Conservation (phyloP, 257 asterid genomes). For the Scutellaria barbata region DNA sequence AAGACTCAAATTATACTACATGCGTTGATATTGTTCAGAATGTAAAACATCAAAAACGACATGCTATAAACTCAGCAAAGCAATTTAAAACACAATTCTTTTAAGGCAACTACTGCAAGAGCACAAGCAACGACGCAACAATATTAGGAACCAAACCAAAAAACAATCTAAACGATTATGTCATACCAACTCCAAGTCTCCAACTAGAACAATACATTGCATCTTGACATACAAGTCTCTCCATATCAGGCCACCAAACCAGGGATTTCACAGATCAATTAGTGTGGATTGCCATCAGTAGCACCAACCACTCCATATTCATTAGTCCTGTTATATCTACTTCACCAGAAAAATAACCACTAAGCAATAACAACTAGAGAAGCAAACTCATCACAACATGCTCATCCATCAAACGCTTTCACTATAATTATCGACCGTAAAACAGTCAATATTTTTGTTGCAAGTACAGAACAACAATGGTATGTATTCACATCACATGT, state of each 20-base stretch:
- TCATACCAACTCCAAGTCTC: neutral
- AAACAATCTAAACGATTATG: neutral
- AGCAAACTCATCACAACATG: neutral
- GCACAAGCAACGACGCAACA: too few relatives aligned
- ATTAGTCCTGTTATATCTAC: neutral
- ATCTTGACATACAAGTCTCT: neutral
- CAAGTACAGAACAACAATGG: neutral
- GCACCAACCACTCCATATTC: neutral
- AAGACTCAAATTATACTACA: neutral
- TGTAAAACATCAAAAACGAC: too few relatives aligned
- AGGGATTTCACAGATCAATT: neutral
- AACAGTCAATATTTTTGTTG: neutral
- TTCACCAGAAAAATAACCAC: neutral
- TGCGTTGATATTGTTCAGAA: too few relatives aligned
- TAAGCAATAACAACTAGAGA: neutral
- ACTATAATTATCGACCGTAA: neutral
- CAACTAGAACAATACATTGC: neutral
- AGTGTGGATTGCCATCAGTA: neutral
- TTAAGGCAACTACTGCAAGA: too few relatives aligned
- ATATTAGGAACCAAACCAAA: neutral
- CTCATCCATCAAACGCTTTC: neutral
- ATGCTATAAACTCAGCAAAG: too few relatives aligned
- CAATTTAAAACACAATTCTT: too few relatives aligned
- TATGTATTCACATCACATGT: neutral
- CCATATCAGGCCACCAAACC: constrained; percentile 6